Percentiles rank a stretch among this genome's conserved stretches.
Conservation (phyloP, 805 yeast genomes). For the Citeromyces matritensis region DNA sequence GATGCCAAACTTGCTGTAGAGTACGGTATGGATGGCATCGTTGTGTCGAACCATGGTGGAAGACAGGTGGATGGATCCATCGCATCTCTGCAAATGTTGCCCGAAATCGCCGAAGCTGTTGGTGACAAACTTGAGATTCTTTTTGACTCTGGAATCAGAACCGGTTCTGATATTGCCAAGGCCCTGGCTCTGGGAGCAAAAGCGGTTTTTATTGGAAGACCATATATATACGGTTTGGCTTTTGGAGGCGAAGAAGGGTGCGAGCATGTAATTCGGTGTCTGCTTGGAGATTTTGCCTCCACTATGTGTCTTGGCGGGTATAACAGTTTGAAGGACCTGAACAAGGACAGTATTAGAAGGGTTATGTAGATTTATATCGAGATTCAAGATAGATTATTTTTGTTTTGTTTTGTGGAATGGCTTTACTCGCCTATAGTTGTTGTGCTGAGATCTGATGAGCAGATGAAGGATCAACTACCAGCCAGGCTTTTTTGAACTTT, state of each 20-base stretch:
- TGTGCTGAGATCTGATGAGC: no score
- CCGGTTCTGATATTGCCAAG: constrained; percentile 19
- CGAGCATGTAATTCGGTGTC: neutral
- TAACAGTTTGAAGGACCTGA: no score
- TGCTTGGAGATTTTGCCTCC: no score
- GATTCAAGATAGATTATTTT: no score
- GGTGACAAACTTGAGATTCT: constrained; percentile 17
- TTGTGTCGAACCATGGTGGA: constrained; percentile 5
- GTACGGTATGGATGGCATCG: constrained; percentile 18
- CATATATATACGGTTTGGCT: constrained; percentile 29
- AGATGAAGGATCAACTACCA: no score
- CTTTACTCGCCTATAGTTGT: no score
- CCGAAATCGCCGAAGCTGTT: constrained; percentile 27
- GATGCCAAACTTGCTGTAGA: constrained; percentile 16
- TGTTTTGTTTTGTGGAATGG: no score
- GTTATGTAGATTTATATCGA: no score
- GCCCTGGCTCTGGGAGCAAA: constrained; percentile 20
- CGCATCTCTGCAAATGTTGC: constrained; percentile 28
- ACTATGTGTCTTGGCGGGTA: no score
- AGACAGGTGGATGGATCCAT: constrained; percentile 16
- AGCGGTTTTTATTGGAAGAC: constrained; percentile 19
- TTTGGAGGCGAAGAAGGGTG: constrained; percentile 30
- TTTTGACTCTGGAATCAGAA: constrained; percentile 19
- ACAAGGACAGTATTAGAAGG: no score
- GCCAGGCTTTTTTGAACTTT: no score